Conservation (phyloP, 768 basidiomycete genomes). For the Tulasnella sp. region DNA sequence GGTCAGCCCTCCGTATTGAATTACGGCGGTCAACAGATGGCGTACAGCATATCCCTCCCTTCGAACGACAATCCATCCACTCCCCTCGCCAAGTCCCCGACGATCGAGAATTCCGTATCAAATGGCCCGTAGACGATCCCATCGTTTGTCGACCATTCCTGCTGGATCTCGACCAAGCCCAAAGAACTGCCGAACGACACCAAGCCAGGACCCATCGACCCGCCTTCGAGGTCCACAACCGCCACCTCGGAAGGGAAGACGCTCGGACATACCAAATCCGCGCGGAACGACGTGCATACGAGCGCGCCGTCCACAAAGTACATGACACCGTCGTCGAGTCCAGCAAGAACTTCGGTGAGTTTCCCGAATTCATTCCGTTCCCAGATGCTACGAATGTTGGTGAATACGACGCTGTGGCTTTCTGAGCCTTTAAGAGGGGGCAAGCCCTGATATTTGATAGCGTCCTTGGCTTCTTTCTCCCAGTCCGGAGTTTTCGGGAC, state of each 20-base stretch:
- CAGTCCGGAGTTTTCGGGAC: conserved; percentile 56
- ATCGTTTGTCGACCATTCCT: conserved; percentile 55
- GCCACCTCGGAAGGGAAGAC: conserved; percentile 20
- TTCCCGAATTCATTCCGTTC: conserved; percentile 25
- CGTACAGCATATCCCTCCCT: conserved; percentile 56
- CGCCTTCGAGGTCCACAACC: conserved; percentile 50
- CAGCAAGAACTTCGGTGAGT: conserved; percentile 18
- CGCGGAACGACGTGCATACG: conserved; percentile 30
- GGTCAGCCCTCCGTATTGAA: conserved; percentile 8
- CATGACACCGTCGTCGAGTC: conserved; percentile 29
- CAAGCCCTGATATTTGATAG: conserved; percentile 56
- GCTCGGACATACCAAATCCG: conserved; percentile 27
- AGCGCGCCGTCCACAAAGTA: conserved; percentile 44
- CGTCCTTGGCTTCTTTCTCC: conserved; percentile 49
- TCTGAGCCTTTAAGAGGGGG: conserved; percentile 42
- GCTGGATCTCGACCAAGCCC: conserved; percentile 55
- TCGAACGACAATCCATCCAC: conserved; percentile 62
- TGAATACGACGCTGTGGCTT: conserved; percentile 41
- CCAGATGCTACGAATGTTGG: conserved; percentile 45
- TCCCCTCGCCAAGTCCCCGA: conserved; percentile 36
- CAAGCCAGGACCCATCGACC: conserved; percentile 46
- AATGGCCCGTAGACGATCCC: conserved; percentile 44
- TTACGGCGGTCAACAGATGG: conserved; percentile 15
- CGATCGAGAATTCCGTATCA: conserved; percentile 22
- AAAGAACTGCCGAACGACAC: conserved; percentile 51